phyloP scores from a whole-genome alignment of 2,329 filamentous ascomycete genomes.

The Piedraia hortae region DNA sequence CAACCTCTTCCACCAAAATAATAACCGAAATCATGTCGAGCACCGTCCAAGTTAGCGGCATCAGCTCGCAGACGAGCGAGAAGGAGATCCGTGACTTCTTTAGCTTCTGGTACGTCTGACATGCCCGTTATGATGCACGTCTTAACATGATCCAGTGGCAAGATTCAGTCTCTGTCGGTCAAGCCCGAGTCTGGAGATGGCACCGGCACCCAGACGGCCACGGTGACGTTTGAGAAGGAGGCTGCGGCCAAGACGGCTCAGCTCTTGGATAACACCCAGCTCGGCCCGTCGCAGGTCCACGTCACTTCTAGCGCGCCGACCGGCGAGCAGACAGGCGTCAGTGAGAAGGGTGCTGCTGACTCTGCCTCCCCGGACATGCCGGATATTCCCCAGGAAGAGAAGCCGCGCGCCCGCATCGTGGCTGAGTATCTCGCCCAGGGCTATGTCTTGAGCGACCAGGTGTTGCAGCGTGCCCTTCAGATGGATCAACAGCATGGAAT shows the following conservation, averaged over 20 bases:
- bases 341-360: conserved; percentile 26
- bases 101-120: conserved; percentile 64
- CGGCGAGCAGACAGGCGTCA: conserved; percentile 28
- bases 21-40: conserved; percentile 18
- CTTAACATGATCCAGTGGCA: conserved; percentile 33
- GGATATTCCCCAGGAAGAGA: conserved; percentile 80
- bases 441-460: conserved; percentile 53
- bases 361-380: too few species aligned
- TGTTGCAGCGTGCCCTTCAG: conserved; percentile 58
- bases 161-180: conserved; percentile 63
- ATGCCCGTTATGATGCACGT: too few species aligned
- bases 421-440: conserved; percentile 93
- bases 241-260: conserved; percentile 91
- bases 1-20: too few species aligned
- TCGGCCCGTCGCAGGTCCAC: conserved; percentile 47
- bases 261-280: conserved; percentile 86
- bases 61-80: conserved; percentile 54
- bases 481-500: conserved; percentile 80
- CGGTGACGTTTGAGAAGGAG: conserved; percentile 90
- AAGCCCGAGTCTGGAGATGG: conserved; percentile 26
- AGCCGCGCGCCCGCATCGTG: conserved; percentile 75
- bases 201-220: conserved; percentile 49
- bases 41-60: conserved; percentile 74
- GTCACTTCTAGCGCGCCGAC: conserved; percentile 45
- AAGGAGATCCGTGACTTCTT: conserved; percentile 92